Evolutionary conservation across 768 basidiomycete genomes (phyloP).

Genomic region (Termitomyces sp.): DNA sequence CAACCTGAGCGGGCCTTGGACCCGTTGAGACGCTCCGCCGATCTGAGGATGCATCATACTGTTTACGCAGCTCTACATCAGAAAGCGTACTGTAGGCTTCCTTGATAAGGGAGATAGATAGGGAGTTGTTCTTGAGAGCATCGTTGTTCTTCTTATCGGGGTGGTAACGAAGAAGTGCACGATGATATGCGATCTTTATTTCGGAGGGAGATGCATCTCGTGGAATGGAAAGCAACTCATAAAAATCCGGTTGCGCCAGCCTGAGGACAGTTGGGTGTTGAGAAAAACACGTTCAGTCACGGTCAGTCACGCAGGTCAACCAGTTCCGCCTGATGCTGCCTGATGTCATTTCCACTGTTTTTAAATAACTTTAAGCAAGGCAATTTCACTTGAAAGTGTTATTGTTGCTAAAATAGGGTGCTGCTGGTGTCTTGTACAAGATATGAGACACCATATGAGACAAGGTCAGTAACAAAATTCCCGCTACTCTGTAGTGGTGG

Average conservation of each 20-base stretch:
- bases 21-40: constrained; percentile 18
- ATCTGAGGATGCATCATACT: constrained; percentile 41
- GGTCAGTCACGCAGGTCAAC: too few species aligned
- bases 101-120: constrained; percentile 59
- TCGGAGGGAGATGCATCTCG: constrained; percentile 46
- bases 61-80: constrained; percentile 39
- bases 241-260: constrained; percentile 43
- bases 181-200: constrained; percentile 70
- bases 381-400: too few species aligned
- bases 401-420: too few species aligned
- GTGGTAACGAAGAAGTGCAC: constrained; percentile 58
- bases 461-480: too few species aligned
- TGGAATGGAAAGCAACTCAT: constrained; percentile 52
- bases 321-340: too few species aligned
- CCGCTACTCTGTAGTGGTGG: too few species aligned
- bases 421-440: too few species aligned
- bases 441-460: too few species aligned
- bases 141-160: constrained; percentile 38
- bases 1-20: constrained; percentile 70
- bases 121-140: constrained; percentile 1
- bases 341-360: too few species aligned
- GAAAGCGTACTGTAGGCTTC: constrained; percentile 67
- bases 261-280: neutral
- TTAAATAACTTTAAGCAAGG: too few species aligned
- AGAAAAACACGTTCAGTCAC: too few species aligned